These are phyloP conservation scores for Senna tora DNA, from an alignment of 306 rosid species.

Conservation along the genomic window DNA sequence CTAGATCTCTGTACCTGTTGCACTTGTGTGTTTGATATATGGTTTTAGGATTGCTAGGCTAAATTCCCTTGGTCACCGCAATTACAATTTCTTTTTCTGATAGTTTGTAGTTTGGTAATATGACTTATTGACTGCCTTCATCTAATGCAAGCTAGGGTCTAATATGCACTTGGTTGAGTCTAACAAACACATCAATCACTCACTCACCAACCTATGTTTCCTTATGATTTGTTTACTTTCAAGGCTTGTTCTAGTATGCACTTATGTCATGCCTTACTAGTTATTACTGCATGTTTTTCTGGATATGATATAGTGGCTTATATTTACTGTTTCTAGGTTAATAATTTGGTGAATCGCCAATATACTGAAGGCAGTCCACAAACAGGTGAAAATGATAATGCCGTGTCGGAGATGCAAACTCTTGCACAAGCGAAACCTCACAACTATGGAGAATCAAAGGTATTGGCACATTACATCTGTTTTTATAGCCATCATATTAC, in stretches of 20 bases:
- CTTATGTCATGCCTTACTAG: conserved; percentile 1
- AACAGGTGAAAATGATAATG: conserved; percentile 44
- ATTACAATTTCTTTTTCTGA: background rate
- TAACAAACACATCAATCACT: background rate
- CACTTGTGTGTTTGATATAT: conserved; percentile 8
- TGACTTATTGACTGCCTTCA: background rate
- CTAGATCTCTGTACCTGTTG: background rate
- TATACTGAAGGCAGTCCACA: conserved; percentile 51
- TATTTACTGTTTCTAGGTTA: too few species aligned
- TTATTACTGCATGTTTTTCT: conserved; percentile 19
- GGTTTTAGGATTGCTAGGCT: background rate
- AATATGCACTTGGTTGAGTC: too few species aligned
- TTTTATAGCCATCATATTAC: conserved; percentile 1
- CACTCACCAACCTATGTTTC: background rate
- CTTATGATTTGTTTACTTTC: background rate
- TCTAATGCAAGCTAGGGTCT: background rate
- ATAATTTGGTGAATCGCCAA: conserved; percentile 28
- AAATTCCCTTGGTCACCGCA: background rate
- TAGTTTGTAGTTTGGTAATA: background rate
- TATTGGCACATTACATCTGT: conserved; percentile 22
- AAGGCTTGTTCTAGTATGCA: background rate
- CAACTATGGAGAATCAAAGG: conserved; percentile 54
- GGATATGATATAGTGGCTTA: too few species aligned
- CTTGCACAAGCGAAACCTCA: conserved; percentile 34
- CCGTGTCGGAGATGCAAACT: conserved; percentile 62